phyloP scores from a whole-genome alignment of 225 moss, liverwort and hornwort genomes.

The Takakia lepidozioides region DNA sequence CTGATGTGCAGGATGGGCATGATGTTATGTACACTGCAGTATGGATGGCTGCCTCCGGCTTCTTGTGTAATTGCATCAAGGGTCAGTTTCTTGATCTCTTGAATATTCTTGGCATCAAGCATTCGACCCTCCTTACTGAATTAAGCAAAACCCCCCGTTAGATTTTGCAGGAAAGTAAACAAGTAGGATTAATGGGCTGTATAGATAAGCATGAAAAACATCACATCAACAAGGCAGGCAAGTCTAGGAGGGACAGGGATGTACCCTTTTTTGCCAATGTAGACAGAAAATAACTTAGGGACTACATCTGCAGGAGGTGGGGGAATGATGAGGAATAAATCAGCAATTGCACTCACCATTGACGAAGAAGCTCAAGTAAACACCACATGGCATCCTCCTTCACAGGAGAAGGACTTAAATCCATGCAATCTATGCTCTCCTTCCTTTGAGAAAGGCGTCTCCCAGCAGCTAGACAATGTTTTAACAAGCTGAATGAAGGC shows the following conservation, averaged over 20 bases:
- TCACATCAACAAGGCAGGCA: too few relatives aligned
- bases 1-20: constrained; percentile 23
- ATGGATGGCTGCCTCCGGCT: not conserved
- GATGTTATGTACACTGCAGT: constrained; percentile 4
- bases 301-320: too few relatives aligned
- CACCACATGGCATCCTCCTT: constrained; percentile 29
- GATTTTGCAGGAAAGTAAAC: too few relatives aligned
- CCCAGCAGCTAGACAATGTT: constrained; percentile 42
- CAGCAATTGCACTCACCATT: constrained; percentile 26
- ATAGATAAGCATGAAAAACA: too few relatives aligned
- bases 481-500: constrained; percentile 27
- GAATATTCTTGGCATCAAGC: constrained; percentile 16
- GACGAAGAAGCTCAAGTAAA: constrained; percentile 39
- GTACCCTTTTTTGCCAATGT: too few relatives aligned
- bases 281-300: too few relatives aligned
- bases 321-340: too few relatives aligned
- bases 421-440: too few relatives aligned
- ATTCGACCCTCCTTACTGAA: constrained; percentile 29
- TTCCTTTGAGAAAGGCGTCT: too few relatives aligned
- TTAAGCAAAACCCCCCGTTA: too few relatives aligned
- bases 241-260: too few relatives aligned
- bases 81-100: constrained; percentile 19
- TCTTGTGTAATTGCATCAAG: constrained; percentile 18
- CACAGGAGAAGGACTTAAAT: not conserved
- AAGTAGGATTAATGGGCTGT: too few relatives aligned